Percentiles rank a stretch among this genome's conserved stretches.
Conservation (phyloP, 805 yeast species). For the Cyberlindnera lachancei region DNA sequence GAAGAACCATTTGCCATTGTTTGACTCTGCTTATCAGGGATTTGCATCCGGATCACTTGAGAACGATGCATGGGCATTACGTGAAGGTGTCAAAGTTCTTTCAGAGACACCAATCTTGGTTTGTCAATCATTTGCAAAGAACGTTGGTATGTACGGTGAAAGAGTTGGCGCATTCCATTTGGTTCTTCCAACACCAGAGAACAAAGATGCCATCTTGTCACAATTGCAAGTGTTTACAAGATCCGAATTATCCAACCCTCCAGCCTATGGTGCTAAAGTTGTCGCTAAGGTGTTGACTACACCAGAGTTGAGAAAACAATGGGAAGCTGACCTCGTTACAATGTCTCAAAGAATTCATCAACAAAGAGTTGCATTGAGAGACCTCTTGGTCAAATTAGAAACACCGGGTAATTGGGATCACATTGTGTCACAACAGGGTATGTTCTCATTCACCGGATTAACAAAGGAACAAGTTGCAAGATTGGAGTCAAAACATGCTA, state of each 20-base stretch:
- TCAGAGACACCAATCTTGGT: constrained; percentile 52
- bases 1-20: constrained; percentile 67
- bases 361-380: constrained; percentile 69
- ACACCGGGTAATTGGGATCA: constrained; percentile 95
- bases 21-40: constrained; percentile 96
- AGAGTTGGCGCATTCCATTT: constrained; percentile 91
- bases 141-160: constrained; percentile 96
- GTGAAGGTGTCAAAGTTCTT: constrained; percentile 44
- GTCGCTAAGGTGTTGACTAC: constrained; percentile 68
- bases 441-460: constrained; percentile 94
- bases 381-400: constrained; percentile 47
- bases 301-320: constrained; percentile 61
- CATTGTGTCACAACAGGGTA: constrained; percentile 84
- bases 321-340: constrained; percentile 77
- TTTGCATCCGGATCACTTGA: constrained; percentile 85
- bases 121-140: constrained; percentile 95
- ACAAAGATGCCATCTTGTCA: constrained; percentile 54
- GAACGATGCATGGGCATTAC: constrained; percentile 75
- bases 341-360: constrained; percentile 79
- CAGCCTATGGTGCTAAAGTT: constrained; percentile 91
- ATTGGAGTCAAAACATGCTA: constrained; percentile 70
- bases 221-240: constrained; percentile 74
- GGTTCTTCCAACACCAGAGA: constrained; percentile 39
- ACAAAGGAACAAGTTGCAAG: constrained; percentile 66
- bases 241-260: constrained; percentile 88